Conservation (phyloP, 495 filamentous ascomycete species). For the Antarctomyces pellizariae region DNA sequence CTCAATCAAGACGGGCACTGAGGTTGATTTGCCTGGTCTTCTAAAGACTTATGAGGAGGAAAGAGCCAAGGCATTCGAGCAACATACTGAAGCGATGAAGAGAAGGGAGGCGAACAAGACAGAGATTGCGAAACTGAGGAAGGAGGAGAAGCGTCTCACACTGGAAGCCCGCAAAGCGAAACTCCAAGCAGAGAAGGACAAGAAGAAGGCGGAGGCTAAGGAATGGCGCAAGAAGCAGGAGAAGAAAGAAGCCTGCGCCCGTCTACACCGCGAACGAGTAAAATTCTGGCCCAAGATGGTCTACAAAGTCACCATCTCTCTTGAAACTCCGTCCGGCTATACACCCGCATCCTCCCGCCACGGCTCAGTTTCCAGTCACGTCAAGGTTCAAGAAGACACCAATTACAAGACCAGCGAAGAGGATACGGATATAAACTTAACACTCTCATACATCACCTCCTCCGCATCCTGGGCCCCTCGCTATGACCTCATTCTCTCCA, state of each 20-base stretch:
- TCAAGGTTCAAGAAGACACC: constrained; percentile 8
- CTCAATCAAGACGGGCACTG: too few relatives aligned
- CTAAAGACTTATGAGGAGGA: constrained; percentile 24
- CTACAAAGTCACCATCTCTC: constrained; percentile 30
- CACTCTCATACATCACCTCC: constrained; percentile 37
- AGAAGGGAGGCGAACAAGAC: constrained; percentile 15
- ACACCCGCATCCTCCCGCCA: constrained; percentile 32
- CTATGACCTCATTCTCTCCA: constrained; percentile 40
- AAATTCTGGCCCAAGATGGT: constrained; percentile 33
- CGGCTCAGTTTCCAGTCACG: constrained; percentile 24
- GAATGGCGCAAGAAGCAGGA: constrained; percentile 19
- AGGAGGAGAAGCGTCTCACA: constrained; percentile 13
- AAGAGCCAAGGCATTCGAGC: constrained; percentile 21
- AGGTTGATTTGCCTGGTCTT: constrained; percentile 14
- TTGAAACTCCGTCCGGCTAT: constrained; percentile 24
- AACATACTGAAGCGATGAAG: constrained; percentile 15
- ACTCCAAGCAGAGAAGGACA: constrained; percentile 16
- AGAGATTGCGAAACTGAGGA: constrained; percentile 15
- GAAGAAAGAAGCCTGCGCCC: constrained; percentile 21
- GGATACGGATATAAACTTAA: constrained; percentile 18
- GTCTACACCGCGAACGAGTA: constrained; percentile 26
- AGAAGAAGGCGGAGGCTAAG: constrained; percentile 18
- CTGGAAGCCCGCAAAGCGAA: constrained; percentile 15
- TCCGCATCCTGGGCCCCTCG: constrained; percentile 39
- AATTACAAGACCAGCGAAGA: constrained; percentile 8